Conservation (phyloP, 1,139 yeast genomes). For the Geotrichum siamense region DNA sequence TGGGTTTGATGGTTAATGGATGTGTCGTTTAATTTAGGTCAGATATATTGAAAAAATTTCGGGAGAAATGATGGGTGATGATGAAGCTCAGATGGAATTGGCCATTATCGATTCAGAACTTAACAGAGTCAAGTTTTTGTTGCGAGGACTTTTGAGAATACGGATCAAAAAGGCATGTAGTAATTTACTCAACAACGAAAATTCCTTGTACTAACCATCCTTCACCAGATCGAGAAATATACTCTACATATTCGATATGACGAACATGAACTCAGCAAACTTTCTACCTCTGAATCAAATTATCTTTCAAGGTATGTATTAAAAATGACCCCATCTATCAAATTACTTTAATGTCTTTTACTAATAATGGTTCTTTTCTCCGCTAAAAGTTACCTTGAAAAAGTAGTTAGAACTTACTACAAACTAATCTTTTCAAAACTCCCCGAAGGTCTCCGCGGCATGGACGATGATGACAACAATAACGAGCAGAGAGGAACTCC, state of each 20-base stretch:
- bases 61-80: constrained; percentile 46
- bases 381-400: neutral
- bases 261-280: constrained; percentile 29
- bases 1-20: neutral
- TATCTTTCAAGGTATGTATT: constrained; percentile 33
- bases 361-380: no score
- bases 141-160: constrained; percentile 72
- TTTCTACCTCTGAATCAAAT: constrained; percentile 54
- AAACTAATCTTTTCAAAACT: constrained; percentile 57
- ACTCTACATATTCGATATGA: constrained; percentile 46
- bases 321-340: no score
- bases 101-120: constrained; percentile 87
- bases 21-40: constrained; percentile 36
- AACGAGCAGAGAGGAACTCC: constrained; percentile 49
- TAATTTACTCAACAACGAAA: no score
- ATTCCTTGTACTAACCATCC: neutral
- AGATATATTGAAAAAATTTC: constrained; percentile 61
- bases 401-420: constrained; percentile 2
- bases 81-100: constrained; percentile 69
- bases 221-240: constrained; percentile 51
- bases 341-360: no score
- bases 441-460: constrained; percentile 59
- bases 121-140: constrained; percentile 73
- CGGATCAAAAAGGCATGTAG: constrained; percentile 41
- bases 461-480: constrained; percentile 60